phyloP scores from a whole-genome alignment of 78 protist genomes.

The Dictyostelium purpureum region DNA sequence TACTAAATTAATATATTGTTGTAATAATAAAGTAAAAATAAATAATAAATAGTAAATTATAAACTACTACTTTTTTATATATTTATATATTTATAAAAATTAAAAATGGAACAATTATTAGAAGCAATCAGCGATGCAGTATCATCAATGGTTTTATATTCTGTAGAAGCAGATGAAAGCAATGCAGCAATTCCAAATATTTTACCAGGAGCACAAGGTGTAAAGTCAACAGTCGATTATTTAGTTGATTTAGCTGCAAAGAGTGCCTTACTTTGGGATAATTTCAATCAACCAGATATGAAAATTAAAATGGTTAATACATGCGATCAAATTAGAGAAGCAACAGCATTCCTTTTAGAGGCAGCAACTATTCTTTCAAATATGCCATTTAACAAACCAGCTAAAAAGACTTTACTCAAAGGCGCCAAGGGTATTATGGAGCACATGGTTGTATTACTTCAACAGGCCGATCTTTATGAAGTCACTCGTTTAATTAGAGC shows the following conservation, averaged over 20 bases:
- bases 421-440: conserved; percentile 80
- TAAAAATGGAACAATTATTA: conserved; percentile 63
- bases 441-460: conserved; percentile 69
- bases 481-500: conserved; percentile 47
- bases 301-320: conserved; percentile 35
- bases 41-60: too few relatives aligned
- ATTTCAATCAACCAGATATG: conserved; percentile 75
- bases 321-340: conserved; percentile 40
- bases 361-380: conserved; percentile 63
- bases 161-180: conserved; percentile 73
- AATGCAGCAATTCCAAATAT: conserved; percentile 81
- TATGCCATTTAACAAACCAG: conserved; percentile 78
- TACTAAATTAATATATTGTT: neutral
- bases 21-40: neutral
- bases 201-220: conserved; percentile 74
- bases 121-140: conserved; percentile 81
- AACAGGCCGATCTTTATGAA: conserved; percentile 75
- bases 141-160: conserved; percentile 71
- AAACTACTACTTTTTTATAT: too few relatives aligned
- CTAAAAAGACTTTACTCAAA: conserved; percentile 38
- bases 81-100: neutral
- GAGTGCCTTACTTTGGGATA: conserved; percentile 56
- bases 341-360: conserved; percentile 34
- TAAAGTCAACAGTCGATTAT: conserved; percentile 63
- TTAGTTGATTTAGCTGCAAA: conserved; percentile 57